These are phyloP conservation scores for Acacia concinna DNA, from an alignment of 331 rosid genomes.

Conservation along the genomic window DNA sequence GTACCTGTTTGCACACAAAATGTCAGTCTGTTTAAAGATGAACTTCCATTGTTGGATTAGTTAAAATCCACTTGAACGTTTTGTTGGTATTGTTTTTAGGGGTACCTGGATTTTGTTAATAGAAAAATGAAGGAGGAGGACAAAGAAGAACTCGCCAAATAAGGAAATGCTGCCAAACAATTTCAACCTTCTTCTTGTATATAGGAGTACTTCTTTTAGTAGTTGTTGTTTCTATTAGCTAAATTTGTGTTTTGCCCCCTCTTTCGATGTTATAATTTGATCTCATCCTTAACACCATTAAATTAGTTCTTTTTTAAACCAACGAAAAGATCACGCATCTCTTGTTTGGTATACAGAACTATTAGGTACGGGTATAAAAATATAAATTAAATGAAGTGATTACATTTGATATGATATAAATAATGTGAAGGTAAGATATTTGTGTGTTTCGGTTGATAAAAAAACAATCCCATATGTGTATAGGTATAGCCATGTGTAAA, in stretches of 20 bases:
- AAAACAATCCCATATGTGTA: too few species aligned
- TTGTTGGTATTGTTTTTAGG: conserved; percentile 49
- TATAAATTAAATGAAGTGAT: not conserved
- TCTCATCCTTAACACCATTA: not conserved
- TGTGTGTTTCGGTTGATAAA: too few species aligned
- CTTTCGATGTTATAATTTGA: too few species aligned
- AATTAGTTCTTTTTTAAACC: not conserved
- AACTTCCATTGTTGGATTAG: not conserved
- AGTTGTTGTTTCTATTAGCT: conserved; percentile 12
- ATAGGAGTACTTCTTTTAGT: not conserved
- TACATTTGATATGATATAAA: too few species aligned
- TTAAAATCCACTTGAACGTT: not conserved
- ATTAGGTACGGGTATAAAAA: not conserved
- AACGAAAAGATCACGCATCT: not conserved
- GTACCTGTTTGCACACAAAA: not conserved
- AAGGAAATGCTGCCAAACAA: conserved; percentile 26
- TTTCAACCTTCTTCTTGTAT: conserved; percentile 13
- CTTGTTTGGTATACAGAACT: not conserved
- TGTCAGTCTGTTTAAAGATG: not conserved
- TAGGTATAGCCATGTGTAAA: too few species aligned
- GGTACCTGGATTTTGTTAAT: conserved; percentile 77
- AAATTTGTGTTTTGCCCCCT: not conserved
- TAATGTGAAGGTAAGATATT: too few species aligned
- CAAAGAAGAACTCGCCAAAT: conserved; percentile 29
- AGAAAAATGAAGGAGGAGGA: conserved; percentile 42